Evolutionary conservation across 768 basidiomycete genomes (phyloP).

Genomic region (Atractiella rhizophila): DNA sequence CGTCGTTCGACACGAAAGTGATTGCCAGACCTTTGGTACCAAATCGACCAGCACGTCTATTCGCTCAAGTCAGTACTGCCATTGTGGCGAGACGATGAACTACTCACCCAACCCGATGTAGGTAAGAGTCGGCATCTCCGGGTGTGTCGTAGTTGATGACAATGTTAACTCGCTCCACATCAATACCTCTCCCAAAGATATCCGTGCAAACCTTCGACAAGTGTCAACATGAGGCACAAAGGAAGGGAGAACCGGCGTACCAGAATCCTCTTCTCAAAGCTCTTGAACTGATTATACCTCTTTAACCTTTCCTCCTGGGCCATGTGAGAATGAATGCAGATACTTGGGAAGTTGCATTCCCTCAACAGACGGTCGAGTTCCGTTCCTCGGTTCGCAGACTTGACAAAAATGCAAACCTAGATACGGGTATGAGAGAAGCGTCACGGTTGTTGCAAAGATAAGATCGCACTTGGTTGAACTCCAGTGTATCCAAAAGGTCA

Average conservation of each 20-base stretch:
- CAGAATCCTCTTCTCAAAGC: conserved; percentile 95
- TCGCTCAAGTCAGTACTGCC: neutral
- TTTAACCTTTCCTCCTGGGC: conserved; percentile 87
- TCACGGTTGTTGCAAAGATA: neutral
- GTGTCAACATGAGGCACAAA: no score
- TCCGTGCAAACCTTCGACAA: no score
- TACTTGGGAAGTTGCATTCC: conserved; percentile 95
- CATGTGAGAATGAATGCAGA: conserved; percentile 83
- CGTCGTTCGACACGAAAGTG: conserved; percentile 79
- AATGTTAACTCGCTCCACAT: conserved; percentile 93
- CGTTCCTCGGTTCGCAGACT: conserved; percentile 86
- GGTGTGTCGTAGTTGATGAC: conserved; percentile 98
- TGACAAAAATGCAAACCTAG: conserved; percentile 97
- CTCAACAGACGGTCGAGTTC: conserved; percentile 86
- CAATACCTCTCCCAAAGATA: conserved; percentile 96
- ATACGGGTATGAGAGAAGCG: neutral
- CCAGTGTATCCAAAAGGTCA: conserved; percentile 75
- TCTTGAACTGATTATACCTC: conserved; percentile 94
- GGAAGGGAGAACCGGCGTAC: no score
- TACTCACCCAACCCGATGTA: conserved; percentile 66
- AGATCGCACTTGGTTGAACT: conserved; percentile 73
- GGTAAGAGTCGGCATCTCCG: conserved; percentile 87
- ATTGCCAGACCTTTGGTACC: conserved; percentile 98
- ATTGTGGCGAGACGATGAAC: neutral
- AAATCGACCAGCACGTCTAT: conserved; percentile 88